phyloP scores from a whole-genome alignment of 129 eudicot species.

The Pittosporum tobira region DNA sequence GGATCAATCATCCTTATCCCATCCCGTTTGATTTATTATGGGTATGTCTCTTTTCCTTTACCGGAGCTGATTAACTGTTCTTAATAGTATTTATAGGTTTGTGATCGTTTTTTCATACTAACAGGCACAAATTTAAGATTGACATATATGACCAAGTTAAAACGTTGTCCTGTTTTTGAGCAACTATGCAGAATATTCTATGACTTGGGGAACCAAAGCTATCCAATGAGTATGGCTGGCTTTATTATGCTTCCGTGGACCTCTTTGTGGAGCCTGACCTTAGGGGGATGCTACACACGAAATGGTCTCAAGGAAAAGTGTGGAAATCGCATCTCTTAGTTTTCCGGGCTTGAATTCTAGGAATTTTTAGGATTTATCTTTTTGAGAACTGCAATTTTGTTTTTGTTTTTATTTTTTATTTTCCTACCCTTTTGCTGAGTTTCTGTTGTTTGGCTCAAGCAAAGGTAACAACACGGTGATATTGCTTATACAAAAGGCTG shows the following conservation, averaged over 20 bases:
- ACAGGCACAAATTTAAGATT: constrained; percentile 39
- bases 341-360: neutral
- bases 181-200: constrained; percentile 51
- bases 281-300: constrained; percentile 32
- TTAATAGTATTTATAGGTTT: neutral
- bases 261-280: constrained; percentile 44
- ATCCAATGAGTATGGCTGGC: too few species aligned
- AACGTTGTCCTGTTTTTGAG: constrained; percentile 43
- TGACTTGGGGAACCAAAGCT: constrained; percentile 33
- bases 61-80: neutral
- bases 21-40: constrained; percentile 44
- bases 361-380: neutral
- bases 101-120: neutral
- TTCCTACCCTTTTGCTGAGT: neutral
- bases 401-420: neutral
- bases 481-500: too few species aligned
- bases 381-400: too few species aligned
- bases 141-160: constrained; percentile 34
- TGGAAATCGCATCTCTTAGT: constrained; percentile 11
- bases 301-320: constrained; percentile 48
- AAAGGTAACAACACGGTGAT: too few species aligned
- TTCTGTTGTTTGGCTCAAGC: too few species aligned
- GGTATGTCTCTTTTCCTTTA: constrained; percentile 17
- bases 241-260: constrained; percentile 52
- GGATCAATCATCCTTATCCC: constrained; percentile 34